Evolutionary conservation across 331 rosid species (phyloP), one percentile per base, ranked within the genome.

Genomic region (Dryas integrifolia): DNA sequence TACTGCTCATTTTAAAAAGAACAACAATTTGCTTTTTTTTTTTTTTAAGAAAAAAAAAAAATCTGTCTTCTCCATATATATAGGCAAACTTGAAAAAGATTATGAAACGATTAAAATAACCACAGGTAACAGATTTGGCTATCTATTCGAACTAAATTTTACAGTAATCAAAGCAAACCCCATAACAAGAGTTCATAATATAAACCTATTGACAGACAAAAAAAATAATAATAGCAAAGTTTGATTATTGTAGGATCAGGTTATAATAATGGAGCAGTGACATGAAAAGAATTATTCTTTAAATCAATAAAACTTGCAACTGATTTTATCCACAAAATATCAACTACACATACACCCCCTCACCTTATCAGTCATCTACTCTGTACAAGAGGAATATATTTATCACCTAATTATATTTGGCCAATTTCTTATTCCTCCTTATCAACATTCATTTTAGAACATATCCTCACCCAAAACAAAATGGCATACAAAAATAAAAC

Each of bases 311-410:
- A 14, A 59, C 18, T 59, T 35, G 65, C 46, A 7, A 18, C 41
- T 12, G 39, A 62, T 62, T 62, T n/a, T 62, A n/a, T 40, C 48
- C 67, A n/a, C 7, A 62, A n/a, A 72, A 45, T 48, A 64, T 18
- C 26, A 38, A 45, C 45, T 35, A 56, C 26, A 30, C 48, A 79
- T 76, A 21, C 38, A 46, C 46, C 53, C 58, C 40, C 43, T 75
- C 21, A 14, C 26, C 50, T 65, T 56, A 69, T 62, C 67, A 16
- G 72, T 16, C 67, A 35, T 53, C 67, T 18, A 64, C 30, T 21
- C 65, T 44, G 30, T 48, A 46, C n/a, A 51, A 45, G 26, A 21
- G 21, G 40, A 21, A 61, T 43, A 70, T 26, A 40, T 26, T 41
- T 69, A 40, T 61, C 40, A 51, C 11, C 12, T 60, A 71, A 56